These are phyloP conservation scores for Apiospora koreana DNA, from an alignment of 2,329 filamentous ascomycete species.

Conservation along the genomic window DNA sequence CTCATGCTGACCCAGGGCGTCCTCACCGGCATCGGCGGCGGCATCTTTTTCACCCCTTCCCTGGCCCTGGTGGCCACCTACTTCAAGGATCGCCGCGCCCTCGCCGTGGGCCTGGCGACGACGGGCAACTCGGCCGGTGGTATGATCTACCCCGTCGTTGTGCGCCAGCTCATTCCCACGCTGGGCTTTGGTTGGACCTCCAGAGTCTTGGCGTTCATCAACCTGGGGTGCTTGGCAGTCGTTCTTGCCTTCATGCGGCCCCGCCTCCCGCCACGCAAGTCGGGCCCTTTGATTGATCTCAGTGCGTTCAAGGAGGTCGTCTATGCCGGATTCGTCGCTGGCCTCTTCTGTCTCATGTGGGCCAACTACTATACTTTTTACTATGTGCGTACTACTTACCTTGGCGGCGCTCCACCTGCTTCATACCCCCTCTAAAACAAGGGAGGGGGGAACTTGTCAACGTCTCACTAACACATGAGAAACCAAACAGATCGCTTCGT, in stretches of 20 bases:
- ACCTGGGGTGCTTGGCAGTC: conserved; percentile 81
- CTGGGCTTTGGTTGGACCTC: conserved; percentile 35
- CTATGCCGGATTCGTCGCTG: conserved; percentile 36
- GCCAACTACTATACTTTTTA: conserved; percentile 46
- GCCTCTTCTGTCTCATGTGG: conserved; percentile 41
- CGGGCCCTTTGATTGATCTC: conserved; percentile 32
- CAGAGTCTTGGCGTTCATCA: conserved; percentile 50
- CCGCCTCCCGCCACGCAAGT: conserved; percentile 32
- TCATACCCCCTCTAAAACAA: not conserved
- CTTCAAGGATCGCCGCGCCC: conserved; percentile 53
- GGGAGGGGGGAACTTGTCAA: not conserved
- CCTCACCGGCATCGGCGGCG: conserved; percentile 52
- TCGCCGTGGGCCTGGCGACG: conserved; percentile 61
- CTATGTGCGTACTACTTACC: conserved; percentile 33
- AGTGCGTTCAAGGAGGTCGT: conserved; percentile 31
- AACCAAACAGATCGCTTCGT: conserved; percentile 32
- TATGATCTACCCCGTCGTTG: conserved; percentile 50
- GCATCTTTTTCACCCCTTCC: conserved; percentile 57
- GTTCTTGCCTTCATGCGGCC: conserved; percentile 41
- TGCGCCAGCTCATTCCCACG: conserved; percentile 30
- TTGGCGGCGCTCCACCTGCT: not conserved
- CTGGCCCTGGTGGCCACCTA: conserved; percentile 64
- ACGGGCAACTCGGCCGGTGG: conserved; percentile 58
- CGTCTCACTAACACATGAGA: conserved; percentile 7
- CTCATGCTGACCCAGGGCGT: conserved; percentile 51